Evolutionary conservation across 2,329 filamentous ascomycete species (phyloP).

Genomic region (Microsporum audouinii): DNA sequence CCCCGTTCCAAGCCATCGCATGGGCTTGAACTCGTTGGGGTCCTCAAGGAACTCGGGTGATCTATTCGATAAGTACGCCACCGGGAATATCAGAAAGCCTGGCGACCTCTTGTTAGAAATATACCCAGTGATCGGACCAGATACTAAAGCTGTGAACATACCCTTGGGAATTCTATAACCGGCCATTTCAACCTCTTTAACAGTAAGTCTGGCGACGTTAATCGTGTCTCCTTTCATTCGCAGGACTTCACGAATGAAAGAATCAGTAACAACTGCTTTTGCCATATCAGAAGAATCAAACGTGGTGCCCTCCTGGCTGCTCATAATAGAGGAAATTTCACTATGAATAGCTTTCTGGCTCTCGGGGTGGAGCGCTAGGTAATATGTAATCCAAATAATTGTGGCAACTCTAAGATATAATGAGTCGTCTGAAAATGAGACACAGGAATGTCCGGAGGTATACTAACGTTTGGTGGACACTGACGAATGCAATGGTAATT

Average conservation of each 20-base stretch:
- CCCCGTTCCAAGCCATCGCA: not conserved
- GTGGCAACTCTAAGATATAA: not conserved
- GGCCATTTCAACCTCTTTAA: not conserved
- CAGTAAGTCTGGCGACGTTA: not conserved
- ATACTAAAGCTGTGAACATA: not conserved
- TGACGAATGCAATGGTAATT: not conserved
- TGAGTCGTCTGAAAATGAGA: not conserved
- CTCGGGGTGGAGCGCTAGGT: not conserved
- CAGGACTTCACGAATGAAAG: not conserved
- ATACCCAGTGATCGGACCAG: not conserved
- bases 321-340: not conserved
- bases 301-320: not conserved
- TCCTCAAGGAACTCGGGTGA: not conserved
- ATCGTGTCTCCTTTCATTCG: not conserved
- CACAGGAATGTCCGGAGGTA: not conserved
- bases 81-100: not conserved
- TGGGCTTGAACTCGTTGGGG: not conserved
- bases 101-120: not conserved
- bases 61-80: not conserved
- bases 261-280: not conserved
- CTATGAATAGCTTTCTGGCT: not conserved
- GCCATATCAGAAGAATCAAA: not conserved
- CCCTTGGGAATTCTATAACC: not conserved
- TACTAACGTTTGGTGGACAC: not conserved
- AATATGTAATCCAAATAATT: not conserved